Base-by-base conservation (phyloP, 306 rosid genomes). In the Dryas octopetala region DNA sequence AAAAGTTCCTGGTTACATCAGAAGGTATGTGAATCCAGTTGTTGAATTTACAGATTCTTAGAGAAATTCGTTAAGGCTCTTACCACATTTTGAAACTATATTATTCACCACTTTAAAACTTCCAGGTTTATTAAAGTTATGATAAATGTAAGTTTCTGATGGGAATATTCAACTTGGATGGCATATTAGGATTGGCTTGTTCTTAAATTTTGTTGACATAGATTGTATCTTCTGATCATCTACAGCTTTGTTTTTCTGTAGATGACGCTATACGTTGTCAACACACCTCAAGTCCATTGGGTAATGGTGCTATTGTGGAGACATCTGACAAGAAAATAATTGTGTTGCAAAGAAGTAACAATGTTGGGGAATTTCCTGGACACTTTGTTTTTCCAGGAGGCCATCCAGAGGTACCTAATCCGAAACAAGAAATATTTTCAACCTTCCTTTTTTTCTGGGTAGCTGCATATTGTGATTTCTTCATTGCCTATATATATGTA, bases 341-440 rank as follows among this genome's bases (percentile, higher is more conserved):
- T 60, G 85, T 91, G 71, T 84, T 95, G 85, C 83, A 75, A 78
- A 88, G 98, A 80, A 95, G 98, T 86, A 82, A 79, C 71, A 89
- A 91, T 81, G 97, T 91, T 28, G 97, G 97, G 75, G 98, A 95
- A 86, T 91, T 89, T 84, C 96, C 98, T 68, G 96, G 96, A 80
- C 83, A 85, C 88, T 95, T 87, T 81, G 97, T 91, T 52, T 95
- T 95, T 81, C 98, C 98, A 0, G 97, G 98, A 68, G 98, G 98
- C 74, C 98, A 95, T 83, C 97, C 97, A 6, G 97, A 95, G 98
- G 97, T 95, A 91, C 76, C 66, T 59, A 58, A 66, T 62, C 44
- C 32, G 52, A 75, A 67, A 77, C 75, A 9, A 2, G 47, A 70
- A 60, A 71, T 44, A 7, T 46, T 19, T 63, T 54, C 62, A 13